These are phyloP conservation scores for Sarcodon sp. DNA, from an alignment of 768 basidiomycete genomes.

Conservation along the genomic window DNA sequence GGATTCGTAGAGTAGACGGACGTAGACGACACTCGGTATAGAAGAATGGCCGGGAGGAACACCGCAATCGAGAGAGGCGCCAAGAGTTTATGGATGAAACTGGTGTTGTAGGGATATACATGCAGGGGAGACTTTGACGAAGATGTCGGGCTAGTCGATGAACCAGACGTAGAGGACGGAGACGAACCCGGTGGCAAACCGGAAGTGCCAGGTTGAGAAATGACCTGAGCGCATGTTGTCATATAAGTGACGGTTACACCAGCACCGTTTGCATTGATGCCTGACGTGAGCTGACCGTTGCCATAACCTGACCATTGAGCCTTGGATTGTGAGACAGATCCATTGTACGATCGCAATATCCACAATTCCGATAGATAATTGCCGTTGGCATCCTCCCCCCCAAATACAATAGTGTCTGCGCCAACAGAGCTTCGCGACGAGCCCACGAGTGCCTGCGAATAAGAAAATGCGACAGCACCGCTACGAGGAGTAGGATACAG, in stretches of 20 bases:
- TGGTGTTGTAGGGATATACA: constrained; percentile 21
- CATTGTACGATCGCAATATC: constrained; percentile 64
- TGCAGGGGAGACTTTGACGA: constrained; percentile 9
- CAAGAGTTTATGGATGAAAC: constrained; percentile 31
- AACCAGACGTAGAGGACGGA: neutral
- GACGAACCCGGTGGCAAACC: constrained; percentile 4
- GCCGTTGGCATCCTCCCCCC: constrained; percentile 57
- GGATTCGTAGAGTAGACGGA: constrained; percentile 14
- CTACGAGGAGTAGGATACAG: constrained; percentile 55
- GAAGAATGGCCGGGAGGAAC: constrained; percentile 26
- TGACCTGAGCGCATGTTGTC: constrained; percentile 39
- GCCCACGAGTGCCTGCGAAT: constrained; percentile 42
- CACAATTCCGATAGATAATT: constrained; percentile 65
- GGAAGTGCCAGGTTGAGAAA: constrained; percentile 7
- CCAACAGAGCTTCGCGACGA: constrained; percentile 23
- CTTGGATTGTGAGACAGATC: constrained; percentile 34
- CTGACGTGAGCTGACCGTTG: constrained; percentile 46
- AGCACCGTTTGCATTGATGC: constrained; percentile 49
- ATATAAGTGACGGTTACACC: constrained; percentile 55
- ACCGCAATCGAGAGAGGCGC: constrained; percentile 36
- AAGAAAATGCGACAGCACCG: constrained; percentile 57
- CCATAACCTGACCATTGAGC: constrained; percentile 56
- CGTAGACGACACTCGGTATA: constrained; percentile 28
- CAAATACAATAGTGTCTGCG: constrained; percentile 69
- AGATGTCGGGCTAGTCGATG: constrained; percentile 6